Percentiles rank a stretch among this genome's conserved stretches.
Evolutionary conservation across 441 rosid genomes (phyloP).

Genomic region (Croton laevigatus): DNA sequence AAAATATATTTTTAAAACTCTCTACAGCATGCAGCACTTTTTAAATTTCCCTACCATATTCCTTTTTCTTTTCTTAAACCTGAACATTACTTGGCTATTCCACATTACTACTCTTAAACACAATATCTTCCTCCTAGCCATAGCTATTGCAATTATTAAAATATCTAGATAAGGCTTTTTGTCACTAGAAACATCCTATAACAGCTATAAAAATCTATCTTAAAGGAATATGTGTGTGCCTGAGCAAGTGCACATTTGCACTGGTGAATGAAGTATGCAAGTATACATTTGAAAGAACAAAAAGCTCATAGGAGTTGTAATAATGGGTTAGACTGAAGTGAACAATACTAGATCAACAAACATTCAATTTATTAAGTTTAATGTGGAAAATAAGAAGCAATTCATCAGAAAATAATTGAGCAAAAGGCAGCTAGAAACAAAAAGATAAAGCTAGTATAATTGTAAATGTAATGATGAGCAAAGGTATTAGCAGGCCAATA

Average conservation of each 20-base stretch:
- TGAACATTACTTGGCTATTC: too few species aligned
- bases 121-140: background rate
- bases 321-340: background rate
- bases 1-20: too few species aligned
- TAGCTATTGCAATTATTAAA: background rate
- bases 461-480: background rate
- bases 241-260: background rate
- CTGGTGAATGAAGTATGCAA: background rate
- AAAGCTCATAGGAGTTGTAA: background rate
- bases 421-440: background rate
- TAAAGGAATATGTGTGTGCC: background rate
- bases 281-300: background rate
- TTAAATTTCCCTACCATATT: too few species aligned
- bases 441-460: background rate
- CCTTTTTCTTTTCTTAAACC: too few species aligned
- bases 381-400: background rate
- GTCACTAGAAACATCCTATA: background rate
- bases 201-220: background rate
- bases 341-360: background rate
- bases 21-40: too few species aligned
- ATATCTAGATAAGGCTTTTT: background rate
- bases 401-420: background rate
- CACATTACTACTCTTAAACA: background rate
- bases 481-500: background rate
- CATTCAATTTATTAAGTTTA: background rate